A percentile compares a stretch with the other conserved stretches of the same genome.
These are phyloP conservation scores for Neurospora sp. DNA, from an alignment of 495 filamentous ascomycete genomes.

Conservation along the genomic window DNA sequence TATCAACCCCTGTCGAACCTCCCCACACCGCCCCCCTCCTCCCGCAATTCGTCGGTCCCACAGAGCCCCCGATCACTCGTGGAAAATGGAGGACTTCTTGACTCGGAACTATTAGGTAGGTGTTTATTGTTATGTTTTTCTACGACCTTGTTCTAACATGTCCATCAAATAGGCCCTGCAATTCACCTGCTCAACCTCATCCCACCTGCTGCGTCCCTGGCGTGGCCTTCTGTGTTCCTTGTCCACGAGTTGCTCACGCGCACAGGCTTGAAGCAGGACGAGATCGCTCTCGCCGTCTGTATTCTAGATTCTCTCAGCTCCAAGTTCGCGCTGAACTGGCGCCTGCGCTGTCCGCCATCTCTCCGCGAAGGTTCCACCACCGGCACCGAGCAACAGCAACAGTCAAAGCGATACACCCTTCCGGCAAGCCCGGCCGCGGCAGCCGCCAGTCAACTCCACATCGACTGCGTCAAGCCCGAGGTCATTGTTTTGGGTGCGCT, in stretches of 20 bases:
- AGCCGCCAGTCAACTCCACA: conserved; percentile 29
- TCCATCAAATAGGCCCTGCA: conserved; percentile 33
- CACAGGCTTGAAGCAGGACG: conserved; percentile 38
- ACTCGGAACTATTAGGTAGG: conserved; percentile 37
- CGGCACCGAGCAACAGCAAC: not conserved
- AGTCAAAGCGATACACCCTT: conserved; percentile 36
- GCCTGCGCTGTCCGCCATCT: conserved; percentile 36
- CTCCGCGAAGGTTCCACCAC: conserved; percentile 4
- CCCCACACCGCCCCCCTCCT: conserved; percentile 48
- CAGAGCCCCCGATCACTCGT: conserved; percentile 30
- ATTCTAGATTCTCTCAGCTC: conserved; percentile 46
- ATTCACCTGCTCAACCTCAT: conserved; percentile 46
- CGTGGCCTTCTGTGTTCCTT: conserved; percentile 35
- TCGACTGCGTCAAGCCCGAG: conserved; percentile 44
- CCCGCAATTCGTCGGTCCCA: conserved; percentile 27
- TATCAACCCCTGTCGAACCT: conserved; percentile 51
- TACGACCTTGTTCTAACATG: not conserved
- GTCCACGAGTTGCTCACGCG: conserved; percentile 43
- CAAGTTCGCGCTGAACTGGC: conserved; percentile 44
- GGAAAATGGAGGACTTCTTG: conserved; percentile 32
- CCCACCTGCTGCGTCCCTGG: conserved; percentile 41
- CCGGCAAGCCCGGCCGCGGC: conserved; percentile 21
- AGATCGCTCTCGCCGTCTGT: conserved; percentile 42
- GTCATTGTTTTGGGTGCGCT: conserved; percentile 40
- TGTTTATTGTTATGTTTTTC: not conserved